Evolutionary conservation across 257 asterid genomes (phyloP), one percentile per base, ranked within the genome.

Genomic region (Voacanga thouarsii): DNA sequence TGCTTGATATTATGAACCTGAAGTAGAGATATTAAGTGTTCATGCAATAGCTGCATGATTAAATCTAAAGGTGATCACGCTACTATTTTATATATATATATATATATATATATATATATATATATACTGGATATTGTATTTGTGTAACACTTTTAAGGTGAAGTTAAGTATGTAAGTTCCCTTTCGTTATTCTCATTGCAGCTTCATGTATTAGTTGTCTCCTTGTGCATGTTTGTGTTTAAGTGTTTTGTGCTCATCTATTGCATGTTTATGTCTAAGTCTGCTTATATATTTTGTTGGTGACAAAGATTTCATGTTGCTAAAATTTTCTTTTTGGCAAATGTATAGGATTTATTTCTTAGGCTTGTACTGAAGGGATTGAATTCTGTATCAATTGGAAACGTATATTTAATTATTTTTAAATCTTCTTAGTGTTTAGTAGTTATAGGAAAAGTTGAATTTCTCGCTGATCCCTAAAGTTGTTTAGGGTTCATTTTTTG

Each of bases 401-500:
- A 51, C 73, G 61, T 59, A 21, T 72, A 10, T 23, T 53, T 78
- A 49, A 21, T 21, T 63, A 26, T 73, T 47, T 41, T 37, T 33
- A 43, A 44, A 50, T 55, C 55, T 79, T 6, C 73, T 33, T 47
- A 19, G 74, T 19, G 50, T 56, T 67, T 56, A 61, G 21, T 74
- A 47, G 71, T 64, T 51, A 61, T 65, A 74, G 82, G 82, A 72
- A 41, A 39, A 0, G 19, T 37, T 64, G 75, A 41, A 68, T 68
- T 75, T 86, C 74, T 78, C 68, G 84, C 60, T 81, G 89, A 82
- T 51, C 94, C 89, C 83, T 83, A 83, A 83, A 78, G 84, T 80
- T 73, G 86, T 78, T 65, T 89, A 85, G 95, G 95, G 87, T 86
- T 79, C 89, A 82, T 75, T 66, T 85, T 77, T 87, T 85, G 89